Conservation (phyloP, 345 rosid species). For the Corchorus capsularis region DNA sequence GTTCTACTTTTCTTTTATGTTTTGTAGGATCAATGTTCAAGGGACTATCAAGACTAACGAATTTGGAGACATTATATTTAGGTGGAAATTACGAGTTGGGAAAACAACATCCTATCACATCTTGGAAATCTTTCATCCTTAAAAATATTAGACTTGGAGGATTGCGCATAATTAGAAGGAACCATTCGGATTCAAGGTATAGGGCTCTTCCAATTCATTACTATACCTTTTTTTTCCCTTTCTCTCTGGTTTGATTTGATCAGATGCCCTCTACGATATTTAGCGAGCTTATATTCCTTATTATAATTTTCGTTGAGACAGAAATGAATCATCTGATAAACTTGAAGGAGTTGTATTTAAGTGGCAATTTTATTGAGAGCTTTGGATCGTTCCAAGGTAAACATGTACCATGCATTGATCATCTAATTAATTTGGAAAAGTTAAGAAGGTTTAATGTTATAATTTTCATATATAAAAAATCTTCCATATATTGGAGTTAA, state of each 20-base stretch:
- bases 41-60: too few species aligned
- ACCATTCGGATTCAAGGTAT: background rate
- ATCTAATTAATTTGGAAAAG: too few species aligned
- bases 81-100: too few species aligned
- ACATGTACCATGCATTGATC: background rate
- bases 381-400: background rate
- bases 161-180: background rate
- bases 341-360: background rate
- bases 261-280: background rate
- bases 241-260: too few species aligned
- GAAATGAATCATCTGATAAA: background rate
- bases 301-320: background rate
- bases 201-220: background rate
- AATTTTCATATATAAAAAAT: too few species aligned
- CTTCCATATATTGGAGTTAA: too few species aligned
- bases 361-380: background rate
- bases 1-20: too few species aligned
- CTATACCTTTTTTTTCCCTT: background rate
- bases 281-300: background rate
- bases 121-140: background rate
- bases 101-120: background rate
- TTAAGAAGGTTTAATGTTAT: too few species aligned
- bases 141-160: background rate
- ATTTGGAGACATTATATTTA: too few species aligned
- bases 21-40: too few species aligned